A percentile compares a stretch with the other conserved stretches of the same genome.
These are phyloP conservation scores for Neocatenulostroma microsporum DNA, from an alignment of 2,329 filamentous ascomycete genomes.

Conservation along the genomic window DNA sequence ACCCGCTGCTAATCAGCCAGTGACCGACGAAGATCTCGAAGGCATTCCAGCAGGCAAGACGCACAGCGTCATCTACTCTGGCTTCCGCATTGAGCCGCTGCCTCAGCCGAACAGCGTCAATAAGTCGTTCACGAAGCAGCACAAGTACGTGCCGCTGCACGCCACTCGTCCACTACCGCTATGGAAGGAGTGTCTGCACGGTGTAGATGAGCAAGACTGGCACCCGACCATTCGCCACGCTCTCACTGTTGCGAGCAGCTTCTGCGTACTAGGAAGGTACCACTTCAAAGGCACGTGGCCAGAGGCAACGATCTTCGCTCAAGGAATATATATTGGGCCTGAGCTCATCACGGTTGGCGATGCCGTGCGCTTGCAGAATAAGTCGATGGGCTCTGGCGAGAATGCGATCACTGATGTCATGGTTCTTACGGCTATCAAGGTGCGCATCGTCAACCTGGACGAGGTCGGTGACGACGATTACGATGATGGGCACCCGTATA, in stretches of 20 bases:
- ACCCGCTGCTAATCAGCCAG: conserved; percentile 37
- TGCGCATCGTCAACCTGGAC: conserved; percentile 44
- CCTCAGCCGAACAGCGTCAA: conserved; percentile 40
- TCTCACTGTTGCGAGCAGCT: conserved; percentile 45
- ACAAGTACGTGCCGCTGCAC: conserved; percentile 48
- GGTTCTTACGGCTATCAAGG: conserved; percentile 45
- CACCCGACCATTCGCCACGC: conserved; percentile 51
- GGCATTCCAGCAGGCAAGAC: conserved; percentile 32
- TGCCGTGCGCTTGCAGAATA: conserved; percentile 40
- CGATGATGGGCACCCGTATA: conserved; percentile 36
- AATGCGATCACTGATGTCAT: conserved; percentile 44
- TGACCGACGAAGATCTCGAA: conserved; percentile 41
- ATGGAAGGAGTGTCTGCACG: conserved; percentile 45
- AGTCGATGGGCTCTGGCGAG: conserved; percentile 13
- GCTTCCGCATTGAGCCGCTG: conserved; percentile 51
- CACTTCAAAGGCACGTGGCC: conserved; percentile 50
- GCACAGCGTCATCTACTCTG: conserved; percentile 42
- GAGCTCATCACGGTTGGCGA: conserved; percentile 51
- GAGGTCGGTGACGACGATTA: conserved; percentile 39
- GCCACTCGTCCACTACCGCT: conserved; percentile 49
- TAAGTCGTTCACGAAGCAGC: conserved; percentile 47
- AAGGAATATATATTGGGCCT: conserved; percentile 49
- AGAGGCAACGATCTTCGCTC: conserved; percentile 44
- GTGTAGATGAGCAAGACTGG: conserved; percentile 34
- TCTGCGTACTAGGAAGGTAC: conserved; percentile 46